Base-by-base conservation (phyloP, 2,329 filamentous ascomycete species). In the Beauveria sp. region DNA sequence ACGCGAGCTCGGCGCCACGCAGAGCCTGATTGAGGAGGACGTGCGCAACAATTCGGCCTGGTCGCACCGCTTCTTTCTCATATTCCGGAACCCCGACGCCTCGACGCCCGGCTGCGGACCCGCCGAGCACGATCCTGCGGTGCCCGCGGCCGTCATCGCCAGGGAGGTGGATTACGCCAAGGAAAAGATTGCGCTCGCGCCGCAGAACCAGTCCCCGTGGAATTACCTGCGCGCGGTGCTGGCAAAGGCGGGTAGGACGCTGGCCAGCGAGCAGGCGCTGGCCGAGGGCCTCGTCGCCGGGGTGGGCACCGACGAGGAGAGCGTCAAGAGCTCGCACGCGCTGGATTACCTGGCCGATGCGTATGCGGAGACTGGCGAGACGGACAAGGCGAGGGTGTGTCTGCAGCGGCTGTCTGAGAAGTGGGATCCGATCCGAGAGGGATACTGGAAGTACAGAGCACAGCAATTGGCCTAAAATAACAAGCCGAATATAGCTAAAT, bases 1-100 rank as follows among this genome's bases (percentile, higher is more conserved):
- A 72, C 79, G 80, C 53, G 86, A 99, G 79, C 78, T 96, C 22
- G 74, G 79, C 56, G 86, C 87, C 63, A 84, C 91, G 40, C 88
- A 94, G 70, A 75, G 76, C 44, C 82, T 96, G 72, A 83, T 99
- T 62, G 79, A 84, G 61, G 79, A 84, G 40, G 94, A 99, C 73
- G 86, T 97, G 63, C 84, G 92, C 69, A 99, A 99, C 77, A 99
- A 99, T 74, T 94, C 90, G 50, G 94, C 93, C 18, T 99, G 94
- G 94, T 96, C 93, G 66, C 93, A 99, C 78, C 87, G 94, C 56
- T 97, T 94, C 80, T 96, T 93, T 73, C 73, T 97, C n/a, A 85
- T 93, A 20, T 96, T 97, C 66, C 82, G 83, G 71, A 78, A 82
- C 79, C 87, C 80, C 22, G 77, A 67, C 1, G 68, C 76, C 26